phyloP scores from a whole-genome alignment of 345 rosid genomes.

The Populus alba region DNA sequence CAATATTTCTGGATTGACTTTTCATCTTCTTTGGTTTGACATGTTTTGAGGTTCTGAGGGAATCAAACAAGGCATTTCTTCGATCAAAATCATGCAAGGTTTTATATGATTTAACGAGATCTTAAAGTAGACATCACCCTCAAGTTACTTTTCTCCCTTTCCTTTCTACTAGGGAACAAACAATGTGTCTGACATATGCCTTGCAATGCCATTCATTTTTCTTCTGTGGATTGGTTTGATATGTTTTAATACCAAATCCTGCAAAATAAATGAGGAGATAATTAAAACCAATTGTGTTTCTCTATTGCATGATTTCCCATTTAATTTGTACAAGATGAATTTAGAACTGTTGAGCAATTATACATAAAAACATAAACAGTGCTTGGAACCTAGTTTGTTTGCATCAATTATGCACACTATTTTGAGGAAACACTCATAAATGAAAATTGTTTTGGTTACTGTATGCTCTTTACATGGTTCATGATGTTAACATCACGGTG shows the following conservation, averaged over 20 bases:
- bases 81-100: background rate
- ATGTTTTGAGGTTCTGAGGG: background rate
- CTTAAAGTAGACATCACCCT: background rate
- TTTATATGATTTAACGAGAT: background rate
- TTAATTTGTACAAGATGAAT: background rate
- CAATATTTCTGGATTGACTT: background rate
- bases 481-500: constrained; percentile 7
- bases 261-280: background rate
- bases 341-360: background rate
- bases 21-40: constrained; percentile 3
- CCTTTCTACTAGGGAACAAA: background rate
- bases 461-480: background rate
- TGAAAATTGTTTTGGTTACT: background rate
- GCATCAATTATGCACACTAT: too few relatives aligned
- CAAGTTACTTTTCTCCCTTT: background rate
- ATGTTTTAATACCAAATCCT: background rate
- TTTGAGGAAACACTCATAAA: background rate
- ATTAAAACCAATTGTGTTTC: background rate
- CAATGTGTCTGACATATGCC: background rate
- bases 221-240: background rate
- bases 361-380: background rate
- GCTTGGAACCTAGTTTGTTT: background rate
- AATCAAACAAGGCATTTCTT: background rate
- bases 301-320: background rate
- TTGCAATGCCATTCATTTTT: background rate